Percentiles rank a stretch among this genome's conserved stretches.
phyloP scores from a whole-genome alignment of 1,284 basidiomycete species.

The Veloboletus limbatus region DNA sequence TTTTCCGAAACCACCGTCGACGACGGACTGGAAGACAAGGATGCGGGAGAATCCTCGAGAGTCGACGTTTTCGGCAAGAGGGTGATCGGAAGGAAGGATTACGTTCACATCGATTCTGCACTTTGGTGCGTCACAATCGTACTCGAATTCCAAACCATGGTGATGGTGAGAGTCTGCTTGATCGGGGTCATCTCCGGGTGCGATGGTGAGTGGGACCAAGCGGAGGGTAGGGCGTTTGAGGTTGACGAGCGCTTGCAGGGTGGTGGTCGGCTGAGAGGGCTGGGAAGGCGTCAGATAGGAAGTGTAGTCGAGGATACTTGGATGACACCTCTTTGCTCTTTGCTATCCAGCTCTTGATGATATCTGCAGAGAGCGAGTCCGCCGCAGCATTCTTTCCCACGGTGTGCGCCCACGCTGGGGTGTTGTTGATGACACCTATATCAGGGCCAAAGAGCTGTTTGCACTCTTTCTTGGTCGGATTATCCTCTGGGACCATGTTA shows the following conservation, averaged over 20 bases:
- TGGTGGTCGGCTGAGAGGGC: constrained; percentile 81
- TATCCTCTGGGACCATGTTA: constrained; percentile 35
- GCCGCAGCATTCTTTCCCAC: constrained; percentile 29
- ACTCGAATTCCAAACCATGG: constrained; percentile 84
- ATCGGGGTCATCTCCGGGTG: constrained; percentile 43
- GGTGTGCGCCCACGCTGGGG: constrained; percentile 44
- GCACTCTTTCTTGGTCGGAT: constrained; percentile 35
- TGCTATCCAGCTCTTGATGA: constrained; percentile 78
- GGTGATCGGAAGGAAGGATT: constrained; percentile 59
- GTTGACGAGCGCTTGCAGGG: constrained; percentile 87
- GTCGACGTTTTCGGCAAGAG: constrained; percentile 40
- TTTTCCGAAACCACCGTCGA: constrained; percentile 79
- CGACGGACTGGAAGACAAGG: constrained; percentile 69
- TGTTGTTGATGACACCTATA: constrained; percentile 51
- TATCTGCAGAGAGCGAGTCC: constrained; percentile 30
- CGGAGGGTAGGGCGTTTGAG: constrained; percentile 82
- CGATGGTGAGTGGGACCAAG: constrained; percentile 59
- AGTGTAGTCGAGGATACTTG: not conserved
- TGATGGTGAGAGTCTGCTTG: constrained; percentile 49
- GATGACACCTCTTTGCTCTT: constrained; percentile 80
- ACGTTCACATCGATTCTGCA: constrained; percentile 76
- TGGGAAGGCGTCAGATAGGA: constrained; percentile 28
- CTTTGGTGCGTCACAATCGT: constrained; percentile 82
- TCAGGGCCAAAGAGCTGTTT: constrained; percentile 64
- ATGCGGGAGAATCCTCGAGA: constrained; percentile 48